These are phyloP conservation scores for Leishmania tarentolae DNA, from an alignment of 208 protist genomes.

Conservation along the genomic window DNA sequence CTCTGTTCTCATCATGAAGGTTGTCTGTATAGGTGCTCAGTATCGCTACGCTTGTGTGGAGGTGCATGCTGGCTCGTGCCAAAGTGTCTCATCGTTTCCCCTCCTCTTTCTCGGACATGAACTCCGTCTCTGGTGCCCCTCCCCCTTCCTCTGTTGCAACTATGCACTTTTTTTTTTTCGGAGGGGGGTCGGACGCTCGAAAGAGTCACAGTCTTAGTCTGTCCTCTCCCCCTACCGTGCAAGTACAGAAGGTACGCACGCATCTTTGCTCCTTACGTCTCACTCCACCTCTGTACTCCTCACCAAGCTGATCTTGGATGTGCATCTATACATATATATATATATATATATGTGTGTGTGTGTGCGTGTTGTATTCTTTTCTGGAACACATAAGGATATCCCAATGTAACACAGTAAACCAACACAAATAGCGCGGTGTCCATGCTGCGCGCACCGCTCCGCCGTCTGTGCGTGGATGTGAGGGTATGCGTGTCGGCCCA, in stretches of 20 bases:
- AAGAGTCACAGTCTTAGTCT: not conserved
- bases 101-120: not conserved
- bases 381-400: not conserved
- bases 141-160: not conserved
- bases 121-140: too few species aligned
- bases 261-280: too few species aligned
- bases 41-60: not conserved
- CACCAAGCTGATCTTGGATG: not conserved
- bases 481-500: not conserved
- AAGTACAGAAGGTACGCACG: not conserved
- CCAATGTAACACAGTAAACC: too few species aligned
- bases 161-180: too few species aligned
- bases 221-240: not conserved
- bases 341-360: too few species aligned
- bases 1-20: not conserved
- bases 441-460: not conserved
- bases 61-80: not conserved
- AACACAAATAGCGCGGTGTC: not conserved
- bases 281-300: not conserved
- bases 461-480: not conserved
- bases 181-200: not conserved
- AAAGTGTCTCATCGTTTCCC: not conserved
- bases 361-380: not conserved
- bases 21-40: not conserved
- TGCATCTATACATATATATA: not conserved